Percentiles rank a stretch among this genome's conserved stretches.
These are phyloP conservation scores for Collybia sp. DNA, from an alignment of 768 basidiomycete species.

Conservation along the genomic window DNA sequence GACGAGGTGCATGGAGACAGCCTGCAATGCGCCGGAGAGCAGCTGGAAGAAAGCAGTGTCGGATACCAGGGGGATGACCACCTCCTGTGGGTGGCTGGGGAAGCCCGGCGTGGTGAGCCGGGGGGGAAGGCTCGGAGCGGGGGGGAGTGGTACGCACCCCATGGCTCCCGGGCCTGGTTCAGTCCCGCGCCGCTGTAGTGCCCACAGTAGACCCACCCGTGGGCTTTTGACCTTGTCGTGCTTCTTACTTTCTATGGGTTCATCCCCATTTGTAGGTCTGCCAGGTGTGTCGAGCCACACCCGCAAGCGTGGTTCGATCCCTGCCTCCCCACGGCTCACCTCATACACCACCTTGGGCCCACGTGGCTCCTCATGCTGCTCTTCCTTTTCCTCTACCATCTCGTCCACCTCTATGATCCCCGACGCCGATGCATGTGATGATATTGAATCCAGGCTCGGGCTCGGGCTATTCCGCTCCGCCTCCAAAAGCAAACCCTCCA, in stretches of 20 bases:
- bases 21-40: conserved; percentile 55
- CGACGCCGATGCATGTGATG: neutral
- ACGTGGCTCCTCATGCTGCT: conserved; percentile 10
- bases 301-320: conserved; percentile 53
- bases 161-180: neutral
- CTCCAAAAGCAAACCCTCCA: conserved; percentile 38
- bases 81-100: conserved; percentile 28
- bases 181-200: conserved; percentile 13
- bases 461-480: conserved; percentile 15
- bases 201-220: conserved; percentile 16
- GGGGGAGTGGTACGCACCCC: neutral
- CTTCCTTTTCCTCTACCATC: neutral
- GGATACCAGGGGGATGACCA: conserved; percentile 76
- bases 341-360: conserved; percentile 48
- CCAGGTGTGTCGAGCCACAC: conserved; percentile 37
- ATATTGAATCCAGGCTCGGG: conserved; percentile 2
- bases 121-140: conserved; percentile 1
- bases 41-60: conserved; percentile 80
- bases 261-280: conserved; percentile 11
- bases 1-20: conserved; percentile 45
- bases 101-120: neutral
- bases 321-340: conserved; percentile 39
- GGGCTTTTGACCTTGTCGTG: neutral
- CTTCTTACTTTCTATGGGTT: conserved; percentile 4
- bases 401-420: neutral